Base-by-base conservation (phyloP, 2,329 filamentous ascomycete genomes). In the Hypomyces rosellus region DNA sequence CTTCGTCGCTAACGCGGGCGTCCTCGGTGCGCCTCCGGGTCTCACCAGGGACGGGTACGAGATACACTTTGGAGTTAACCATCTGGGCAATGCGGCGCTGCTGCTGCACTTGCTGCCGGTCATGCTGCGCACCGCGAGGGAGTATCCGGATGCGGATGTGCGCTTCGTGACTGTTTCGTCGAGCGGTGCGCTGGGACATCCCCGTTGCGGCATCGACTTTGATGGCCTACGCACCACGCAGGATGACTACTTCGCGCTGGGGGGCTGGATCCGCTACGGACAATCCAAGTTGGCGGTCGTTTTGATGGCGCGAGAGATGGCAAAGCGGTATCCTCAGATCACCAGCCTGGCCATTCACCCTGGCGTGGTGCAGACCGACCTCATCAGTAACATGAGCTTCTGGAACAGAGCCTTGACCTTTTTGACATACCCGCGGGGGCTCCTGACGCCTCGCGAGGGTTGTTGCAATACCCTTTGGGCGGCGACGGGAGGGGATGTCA, bases 11-110 rank as follows among this genome's bases (percentile, higher is more conserved):
- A 76, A 76, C 50, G 74, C 74, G 1, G 75, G 75, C 1, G 66
- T 74, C 50, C 70, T 75, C 63, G 68, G 64, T 2, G 48, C 58
- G 9, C 61, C 67, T 2, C 57, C 69, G 0, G 64, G 52, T 2
- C 55, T 69, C 8, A 74, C 72, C 5, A 57, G 61, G 22, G 70
- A 77, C 15, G 74, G 74, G 13, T 77, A 75, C 51, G 76, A 78
- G 56, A 54, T 71, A 9, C 70, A 76, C 52, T 75, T 77, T 51
- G 73, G 69, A 1, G 73, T 68, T 2, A 79, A 78, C 50, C 72
- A 77, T 57, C 55, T 78, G 37, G 74, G 74, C 14, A 74, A 77
- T 47, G 71, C 74, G 5, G 65, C 74, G 3, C 62, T 78, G 12
- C 65, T 67, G 9, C 67, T 69, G 48, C 63, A 70, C 3, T 58